Evolutionary conservation across 2,329 filamentous ascomycete species (phyloP).

Genomic region (Penicillium sp.): DNA sequence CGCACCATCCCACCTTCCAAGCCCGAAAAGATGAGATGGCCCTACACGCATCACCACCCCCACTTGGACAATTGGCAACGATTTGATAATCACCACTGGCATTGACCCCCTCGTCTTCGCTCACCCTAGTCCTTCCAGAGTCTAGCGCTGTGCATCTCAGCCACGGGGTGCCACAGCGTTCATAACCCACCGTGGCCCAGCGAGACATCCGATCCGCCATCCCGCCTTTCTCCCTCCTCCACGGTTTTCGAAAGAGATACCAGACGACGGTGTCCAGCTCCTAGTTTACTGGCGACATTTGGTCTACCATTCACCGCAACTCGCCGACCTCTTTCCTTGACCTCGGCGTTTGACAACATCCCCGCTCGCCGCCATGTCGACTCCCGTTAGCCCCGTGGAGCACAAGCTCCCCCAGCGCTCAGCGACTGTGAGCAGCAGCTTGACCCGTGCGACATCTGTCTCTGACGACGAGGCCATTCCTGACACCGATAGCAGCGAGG

Average conservation of each 20-base stretch:
- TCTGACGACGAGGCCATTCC: slow-evolving; percentile 46
- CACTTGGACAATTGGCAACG: background rate
- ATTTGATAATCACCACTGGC: background rate
- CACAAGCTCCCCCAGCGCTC: slow-evolving; percentile 37
- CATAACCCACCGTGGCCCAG: background rate
- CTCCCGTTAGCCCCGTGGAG: slow-evolving; percentile 31
- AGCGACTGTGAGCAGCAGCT: slow-evolving; percentile 33
- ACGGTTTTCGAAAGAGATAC: background rate
- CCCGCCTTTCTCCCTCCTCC: background rate
- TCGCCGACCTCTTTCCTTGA: background rate
- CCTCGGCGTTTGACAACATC: background rate
- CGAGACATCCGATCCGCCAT: background rate
- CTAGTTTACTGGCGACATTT: background rate
- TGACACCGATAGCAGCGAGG: slow-evolving; percentile 45
- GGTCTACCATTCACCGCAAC: background rate
- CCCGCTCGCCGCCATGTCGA: slow-evolving; percentile 27
- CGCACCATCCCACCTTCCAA: slow-evolving; percentile 8
- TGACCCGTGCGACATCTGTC: slow-evolving; percentile 36
- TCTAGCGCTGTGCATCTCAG: slow-evolving; percentile 14
- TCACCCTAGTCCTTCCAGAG: slow-evolving; percentile 14
- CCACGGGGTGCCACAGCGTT: slow-evolving; percentile 12
- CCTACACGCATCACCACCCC: background rate
- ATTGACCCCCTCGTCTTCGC: background rate
- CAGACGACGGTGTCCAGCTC: background rate
- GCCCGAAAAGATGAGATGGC: background rate